Percentiles rank a stretch among this genome's conserved stretches.
Evolutionary conservation across 2,329 filamentous ascomycete genomes (phyloP).

Genomic region (Penicillium sp.): DNA sequence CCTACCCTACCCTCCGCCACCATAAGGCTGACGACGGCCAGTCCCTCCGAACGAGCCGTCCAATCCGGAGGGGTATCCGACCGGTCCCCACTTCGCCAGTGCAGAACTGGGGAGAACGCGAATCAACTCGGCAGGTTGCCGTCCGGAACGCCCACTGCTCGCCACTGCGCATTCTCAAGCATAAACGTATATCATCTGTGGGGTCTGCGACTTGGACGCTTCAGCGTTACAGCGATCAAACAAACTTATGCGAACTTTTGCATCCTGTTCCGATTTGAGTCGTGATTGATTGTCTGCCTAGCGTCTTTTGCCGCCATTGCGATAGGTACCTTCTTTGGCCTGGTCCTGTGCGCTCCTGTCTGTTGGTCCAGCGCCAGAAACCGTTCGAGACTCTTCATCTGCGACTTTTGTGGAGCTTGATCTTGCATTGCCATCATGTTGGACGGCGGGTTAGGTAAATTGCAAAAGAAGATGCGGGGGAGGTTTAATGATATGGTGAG

Average conservation of each 20-base stretch:
- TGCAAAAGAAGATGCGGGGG: slow-evolving; percentile 40
- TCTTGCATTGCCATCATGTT: slow-evolving; percentile 8
- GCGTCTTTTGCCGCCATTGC: background rate
- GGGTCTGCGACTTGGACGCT: background rate
- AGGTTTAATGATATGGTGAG: slow-evolving; percentile 40
- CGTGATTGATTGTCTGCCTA: background rate
- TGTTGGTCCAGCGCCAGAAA: background rate
- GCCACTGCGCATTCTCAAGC: background rate
- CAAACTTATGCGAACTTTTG: background rate
- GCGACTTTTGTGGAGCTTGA: background rate
- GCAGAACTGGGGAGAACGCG: slow-evolving; percentile 17
- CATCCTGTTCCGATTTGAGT: background rate
- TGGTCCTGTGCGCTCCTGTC: background rate
- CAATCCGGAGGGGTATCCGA: slow-evolving; percentile 18
- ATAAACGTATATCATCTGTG: slow-evolving; percentile 2
- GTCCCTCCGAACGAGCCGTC: slow-evolving; percentile 17
- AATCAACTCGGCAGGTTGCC: slow-evolving; percentile 7
- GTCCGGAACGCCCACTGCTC: slow-evolving; percentile 4
- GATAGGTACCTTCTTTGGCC: background rate
- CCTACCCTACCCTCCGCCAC: background rate
- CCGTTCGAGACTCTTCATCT: background rate
- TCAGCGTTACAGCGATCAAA: background rate
- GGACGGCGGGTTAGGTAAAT: slow-evolving; percentile 24
- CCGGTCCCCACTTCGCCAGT: slow-evolving; percentile 16
- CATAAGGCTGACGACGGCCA: slow-evolving; percentile 19